These are phyloP conservation scores for Xylaria arbuscula DNA, from an alignment of 2,329 filamentous ascomycete genomes.

Conservation along the genomic window DNA sequence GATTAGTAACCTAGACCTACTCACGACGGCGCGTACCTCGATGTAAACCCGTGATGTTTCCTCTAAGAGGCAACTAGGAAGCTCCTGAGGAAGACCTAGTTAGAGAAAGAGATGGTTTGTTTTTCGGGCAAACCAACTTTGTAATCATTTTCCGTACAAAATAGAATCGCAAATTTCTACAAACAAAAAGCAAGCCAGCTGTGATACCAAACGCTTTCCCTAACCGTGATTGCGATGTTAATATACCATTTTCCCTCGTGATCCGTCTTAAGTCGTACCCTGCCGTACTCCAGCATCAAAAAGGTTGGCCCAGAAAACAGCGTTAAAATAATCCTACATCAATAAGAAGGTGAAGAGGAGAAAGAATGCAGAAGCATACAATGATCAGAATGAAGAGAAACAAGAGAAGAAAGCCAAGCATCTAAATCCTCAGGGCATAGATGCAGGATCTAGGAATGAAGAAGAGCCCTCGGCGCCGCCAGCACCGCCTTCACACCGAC, in stretches of 20 bases:
- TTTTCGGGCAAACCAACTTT: background rate
- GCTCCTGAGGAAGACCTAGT: background rate
- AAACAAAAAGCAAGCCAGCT: constrained; percentile 15
- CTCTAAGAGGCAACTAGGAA: background rate
- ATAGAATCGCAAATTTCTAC: constrained; percentile 2
- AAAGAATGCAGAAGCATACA: background rate
- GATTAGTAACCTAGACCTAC: background rate
- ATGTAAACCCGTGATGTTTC: background rate
- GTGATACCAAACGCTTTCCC: constrained; percentile 16
- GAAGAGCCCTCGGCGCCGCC: constrained; percentile 32
- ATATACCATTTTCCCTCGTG: constrained; percentile 23
- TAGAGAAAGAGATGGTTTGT: constrained; percentile 1
- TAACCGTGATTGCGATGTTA: constrained; percentile 22
- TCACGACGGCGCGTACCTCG: background rate
- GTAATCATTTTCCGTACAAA: constrained; percentile 9
- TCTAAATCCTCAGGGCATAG: constrained; percentile 29
- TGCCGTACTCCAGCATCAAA: constrained; percentile 23
- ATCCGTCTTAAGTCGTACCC: constrained; percentile 26
- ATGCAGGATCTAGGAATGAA: constrained; percentile 27
- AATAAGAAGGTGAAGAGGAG: too few species aligned
- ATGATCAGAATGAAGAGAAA: background rate
- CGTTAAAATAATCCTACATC: constrained; percentile 13
- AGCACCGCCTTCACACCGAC: constrained; percentile 43
- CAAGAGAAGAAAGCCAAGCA: background rate
- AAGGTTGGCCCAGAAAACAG: constrained; percentile 6